Percentiles rank a stretch among this genome's conserved stretches.
phyloP scores from a whole-genome alignment of 805 yeast species.

The Spathaspora sp. region DNA sequence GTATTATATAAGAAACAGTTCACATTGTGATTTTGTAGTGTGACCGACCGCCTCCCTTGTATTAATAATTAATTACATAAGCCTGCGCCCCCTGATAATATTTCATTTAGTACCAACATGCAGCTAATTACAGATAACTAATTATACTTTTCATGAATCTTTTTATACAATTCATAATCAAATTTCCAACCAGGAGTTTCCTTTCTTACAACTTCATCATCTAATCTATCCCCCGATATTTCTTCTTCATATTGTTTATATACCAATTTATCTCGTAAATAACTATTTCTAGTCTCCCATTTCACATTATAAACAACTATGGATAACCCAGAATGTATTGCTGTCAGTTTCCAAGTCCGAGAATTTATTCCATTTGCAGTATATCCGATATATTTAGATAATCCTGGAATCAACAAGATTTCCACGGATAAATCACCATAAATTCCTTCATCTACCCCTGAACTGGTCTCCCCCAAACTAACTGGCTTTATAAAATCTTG shows the following conservation, averaged over 20 bases:
- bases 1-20: too few species aligned
- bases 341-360: conserved; percentile 57
- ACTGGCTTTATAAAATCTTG: conserved; percentile 24
- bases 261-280: conserved; percentile 24
- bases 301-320: conserved; percentile 55
- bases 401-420: conserved; percentile 61
- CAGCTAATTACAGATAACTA: not conserved
- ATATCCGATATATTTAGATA: conserved; percentile 62
- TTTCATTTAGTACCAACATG: not conserved
- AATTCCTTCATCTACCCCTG: conserved; percentile 11
- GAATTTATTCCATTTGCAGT: conserved; percentile 69
- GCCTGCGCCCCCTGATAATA: not conserved
- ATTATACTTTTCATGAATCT: conserved; percentile 22
- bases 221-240: conserved; percentile 17
- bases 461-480: conserved; percentile 9
- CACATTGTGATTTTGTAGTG: too few species aligned
- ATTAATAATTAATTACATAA: not conserved
- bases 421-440: conserved; percentile 55
- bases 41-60: too few species aligned
- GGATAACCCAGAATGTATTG: conserved; percentile 76
- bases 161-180: conserved; percentile 22
- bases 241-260: conserved; percentile 28
- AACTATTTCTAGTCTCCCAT: conserved; percentile 38
- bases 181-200: conserved; percentile 30
- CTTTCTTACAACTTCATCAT: conserved; percentile 12